Base-by-base conservation (phyloP, 108 stramenopile species). In the Nitzschia inconspicua region DNA sequence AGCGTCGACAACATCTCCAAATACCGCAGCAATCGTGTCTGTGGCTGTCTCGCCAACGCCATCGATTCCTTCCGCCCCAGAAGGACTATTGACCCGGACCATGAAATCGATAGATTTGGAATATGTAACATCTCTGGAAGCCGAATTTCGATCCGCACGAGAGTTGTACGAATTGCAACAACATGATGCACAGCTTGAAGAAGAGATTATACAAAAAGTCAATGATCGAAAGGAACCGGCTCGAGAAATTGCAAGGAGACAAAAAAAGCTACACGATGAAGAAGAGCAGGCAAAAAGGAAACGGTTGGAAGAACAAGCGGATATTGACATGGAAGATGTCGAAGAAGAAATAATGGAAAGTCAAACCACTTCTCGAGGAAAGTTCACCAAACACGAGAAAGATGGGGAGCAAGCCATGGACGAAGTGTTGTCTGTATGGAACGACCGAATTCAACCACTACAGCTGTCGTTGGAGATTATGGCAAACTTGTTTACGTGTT, bases 211-310 rank as follows among this genome's bases (percentile, higher is more conserved):
- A 9, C 58, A 60, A 14, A 60, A 66, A 39, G 75, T 86, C 28
- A 66, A 80, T 44, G 68, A 70, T 10, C 71, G 83, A 18, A 75
- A 84, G 19, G 89, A 91, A 67, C 79, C 85, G 10, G 82, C 89
- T 0, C 43, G 84, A 40, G 13, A 57, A 13, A 91, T 91, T 70
- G 89, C 85, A 2, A 44, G 77, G 18, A 57, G 89, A 27, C 85
- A 83, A 56, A 80, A 86, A 46, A 62, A 66, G 63, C 70, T 72
- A 24, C 31, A 63, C 29, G 16, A 29, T 28, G 55, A 19, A 7
- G 35, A 44, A 14, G 54, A 63, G 53, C 65, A 39, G 10, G 30
- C 32, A 31, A 51, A 46, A 47, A 41, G 34, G 30, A 35, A 57
- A 39, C 30, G 44, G 10, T 22, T 43, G 25, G 30, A 67, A 2